These are phyloP conservation scores for Penicillium maclennaniae DNA, from an alignment of 495 filamentous ascomycete genomes.

Conservation along the genomic window DNA sequence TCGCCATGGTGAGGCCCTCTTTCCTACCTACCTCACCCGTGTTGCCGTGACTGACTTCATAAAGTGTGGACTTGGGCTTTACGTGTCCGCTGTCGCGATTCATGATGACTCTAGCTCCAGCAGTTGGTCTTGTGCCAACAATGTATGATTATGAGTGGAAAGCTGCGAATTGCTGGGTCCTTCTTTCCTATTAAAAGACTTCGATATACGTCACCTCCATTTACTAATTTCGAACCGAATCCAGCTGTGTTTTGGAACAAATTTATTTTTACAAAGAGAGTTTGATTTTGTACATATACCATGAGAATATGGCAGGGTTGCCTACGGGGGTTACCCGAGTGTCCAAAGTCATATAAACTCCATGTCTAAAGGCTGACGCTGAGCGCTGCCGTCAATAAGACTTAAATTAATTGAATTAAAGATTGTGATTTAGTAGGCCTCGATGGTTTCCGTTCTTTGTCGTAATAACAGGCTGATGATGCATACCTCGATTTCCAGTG, in stretches of 20 bases:
- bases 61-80: constrained; percentile 41
- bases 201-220: too few relatives aligned
- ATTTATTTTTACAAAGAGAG: not conserved
- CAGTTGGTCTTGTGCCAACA: constrained; percentile 40
- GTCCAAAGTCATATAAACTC: not conserved
- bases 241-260: too few relatives aligned
- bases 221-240: not conserved
- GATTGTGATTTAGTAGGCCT: not conserved
- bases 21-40: not conserved
- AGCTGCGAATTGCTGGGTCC: not conserved
- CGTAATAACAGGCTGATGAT: not conserved
- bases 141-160: constrained; percentile 12
- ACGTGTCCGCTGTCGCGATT: constrained; percentile 36
- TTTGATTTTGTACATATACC: not conserved
- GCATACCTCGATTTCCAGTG: not conserved
- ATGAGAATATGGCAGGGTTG: not conserved
- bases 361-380: not conserved
- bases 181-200: not conserved
- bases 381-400: not conserved
- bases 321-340: not conserved
- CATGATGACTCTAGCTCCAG: constrained; percentile 23
- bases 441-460: not conserved
- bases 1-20: constrained; percentile 30
- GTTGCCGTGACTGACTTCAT: constrained; percentile 3
- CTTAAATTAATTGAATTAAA: not conserved